phyloP scores from a whole-genome alignment of 345 rosid species.

The Linum lewisii region DNA sequence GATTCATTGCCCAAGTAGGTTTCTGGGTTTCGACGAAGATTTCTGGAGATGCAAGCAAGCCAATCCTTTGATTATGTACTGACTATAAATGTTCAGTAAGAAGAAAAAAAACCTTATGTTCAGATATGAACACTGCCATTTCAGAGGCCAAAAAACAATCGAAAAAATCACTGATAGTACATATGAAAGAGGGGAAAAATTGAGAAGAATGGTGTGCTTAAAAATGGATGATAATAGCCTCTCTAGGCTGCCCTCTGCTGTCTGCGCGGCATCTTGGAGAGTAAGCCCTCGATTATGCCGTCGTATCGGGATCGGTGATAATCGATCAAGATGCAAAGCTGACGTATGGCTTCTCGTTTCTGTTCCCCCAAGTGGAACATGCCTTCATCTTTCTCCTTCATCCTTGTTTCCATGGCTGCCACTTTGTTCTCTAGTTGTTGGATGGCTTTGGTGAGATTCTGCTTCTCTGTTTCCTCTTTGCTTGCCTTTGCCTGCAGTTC shows the following conservation, averaged over 20 bases:
- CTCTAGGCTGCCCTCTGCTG: background rate
- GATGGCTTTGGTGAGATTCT: constrained; percentile 22
- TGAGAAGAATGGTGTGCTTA: background rate
- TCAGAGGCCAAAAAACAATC: background rate
- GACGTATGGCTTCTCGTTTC: constrained; percentile 93
- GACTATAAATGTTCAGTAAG: background rate
- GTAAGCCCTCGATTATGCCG: constrained; percentile 25
- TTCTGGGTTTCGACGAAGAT: no score
- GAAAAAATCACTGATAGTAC: background rate
- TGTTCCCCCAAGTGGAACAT: constrained; percentile 48
- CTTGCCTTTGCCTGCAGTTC: constrained; percentile 32
- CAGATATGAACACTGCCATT: background rate
- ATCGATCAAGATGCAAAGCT: constrained; percentile 73
- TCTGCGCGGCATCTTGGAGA: background rate
- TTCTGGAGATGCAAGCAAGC: background rate
- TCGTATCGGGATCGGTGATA: constrained; percentile 60
- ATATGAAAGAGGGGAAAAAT: background rate
- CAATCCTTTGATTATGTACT: background rate
- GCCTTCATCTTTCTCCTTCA: constrained; percentile 39
- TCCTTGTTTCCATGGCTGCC: constrained; percentile 32
- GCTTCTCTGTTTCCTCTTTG: constrained; percentile 45
- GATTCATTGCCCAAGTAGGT: background rate
- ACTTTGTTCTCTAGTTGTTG: constrained; percentile 20
- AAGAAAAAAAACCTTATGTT: background rate
- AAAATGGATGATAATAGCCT: background rate